Evolutionary conservation across 2,329 filamentous ascomycete genomes (phyloP).

Genomic region (Aureobasidium melanogenum): DNA sequence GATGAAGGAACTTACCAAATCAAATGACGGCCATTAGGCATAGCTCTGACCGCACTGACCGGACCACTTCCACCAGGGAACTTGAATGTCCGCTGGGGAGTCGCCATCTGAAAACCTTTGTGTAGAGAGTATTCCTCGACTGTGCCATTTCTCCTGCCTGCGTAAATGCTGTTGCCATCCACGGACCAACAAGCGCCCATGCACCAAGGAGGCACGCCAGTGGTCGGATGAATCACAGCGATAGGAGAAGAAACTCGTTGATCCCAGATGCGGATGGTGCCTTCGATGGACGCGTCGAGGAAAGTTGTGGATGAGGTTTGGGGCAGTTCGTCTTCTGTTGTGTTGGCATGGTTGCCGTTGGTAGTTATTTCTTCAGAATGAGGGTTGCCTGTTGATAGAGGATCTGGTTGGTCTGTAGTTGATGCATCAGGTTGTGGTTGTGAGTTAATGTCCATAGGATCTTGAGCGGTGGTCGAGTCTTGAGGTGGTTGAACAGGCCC

Average conservation of each 20-base stretch:
- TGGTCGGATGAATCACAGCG: constrained; percentile 65
- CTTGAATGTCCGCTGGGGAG: constrained; percentile 69
- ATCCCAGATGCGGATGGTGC: constrained; percentile 89
- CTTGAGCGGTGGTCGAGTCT: constrained; percentile 13
- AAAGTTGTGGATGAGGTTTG: constrained; percentile 68
- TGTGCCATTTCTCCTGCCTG: constrained; percentile 78
- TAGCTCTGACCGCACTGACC: constrained; percentile 77
- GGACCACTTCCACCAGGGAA: constrained; percentile 85
- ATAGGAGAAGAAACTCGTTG: constrained; percentile 65
- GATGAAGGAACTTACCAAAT: constrained; percentile 55
- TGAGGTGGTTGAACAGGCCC: constrained; percentile 34
- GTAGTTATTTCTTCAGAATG: constrained; percentile 37
- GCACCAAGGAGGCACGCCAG: constrained; percentile 85
- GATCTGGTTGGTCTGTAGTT: constrained; percentile 6
- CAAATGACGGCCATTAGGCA: constrained; percentile 87
- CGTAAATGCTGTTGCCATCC: constrained; percentile 91
- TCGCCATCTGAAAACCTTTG: constrained; percentile 55
- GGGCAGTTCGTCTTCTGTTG: constrained; percentile 30
- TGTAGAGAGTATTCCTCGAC: constrained; percentile 92
- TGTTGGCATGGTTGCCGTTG: constrained; percentile 13
- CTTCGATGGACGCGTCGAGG: constrained; percentile 79
- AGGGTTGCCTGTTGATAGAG: constrained; percentile 39
- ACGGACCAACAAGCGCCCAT: constrained; percentile 96
- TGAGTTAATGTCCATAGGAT: not conserved
- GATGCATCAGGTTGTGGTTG: constrained; percentile 5